These are phyloP conservation scores for Rubus parviflorus DNA, from an alignment of 306 rosid genomes.

Conservation along the genomic window DNA sequence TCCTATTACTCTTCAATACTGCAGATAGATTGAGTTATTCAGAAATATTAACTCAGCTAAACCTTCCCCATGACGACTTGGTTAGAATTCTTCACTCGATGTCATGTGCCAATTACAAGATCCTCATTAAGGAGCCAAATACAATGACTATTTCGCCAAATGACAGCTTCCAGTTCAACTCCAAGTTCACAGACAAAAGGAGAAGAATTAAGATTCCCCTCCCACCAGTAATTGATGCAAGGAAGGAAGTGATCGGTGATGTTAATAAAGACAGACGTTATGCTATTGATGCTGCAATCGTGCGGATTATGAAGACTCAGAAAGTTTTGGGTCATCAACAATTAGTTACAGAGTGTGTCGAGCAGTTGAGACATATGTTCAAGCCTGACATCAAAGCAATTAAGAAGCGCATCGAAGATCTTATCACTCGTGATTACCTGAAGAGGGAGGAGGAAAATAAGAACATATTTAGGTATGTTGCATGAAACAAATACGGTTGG, in stretches of 20 bases:
- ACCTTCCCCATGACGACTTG: slow-evolving; percentile 47
- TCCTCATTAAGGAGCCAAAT: slow-evolving; percentile 57
- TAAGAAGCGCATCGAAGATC: slow-evolving; percentile 70
- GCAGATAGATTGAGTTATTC: slow-evolving; percentile 60
- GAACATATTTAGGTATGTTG: too few species aligned
- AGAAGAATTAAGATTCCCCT: slow-evolving; percentile 72
- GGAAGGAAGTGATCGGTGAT: slow-evolving; percentile 53
- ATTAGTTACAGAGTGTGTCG: slow-evolving; percentile 54
- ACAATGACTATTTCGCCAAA: slow-evolving; percentile 41
- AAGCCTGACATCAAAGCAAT: slow-evolving; percentile 73
- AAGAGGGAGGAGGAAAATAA: slow-evolving; percentile 56
- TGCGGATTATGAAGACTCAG: slow-evolving; percentile 68
- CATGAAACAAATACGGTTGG: too few species aligned
- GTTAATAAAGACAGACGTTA: slow-evolving; percentile 66
- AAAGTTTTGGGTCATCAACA: slow-evolving; percentile 51
- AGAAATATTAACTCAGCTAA: slow-evolving; percentile 60
- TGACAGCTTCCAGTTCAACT: slow-evolving; percentile 57
- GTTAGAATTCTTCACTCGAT: slow-evolving; percentile 59
- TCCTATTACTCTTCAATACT: slow-evolving; percentile 54
- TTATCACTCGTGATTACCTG: slow-evolving; percentile 55
- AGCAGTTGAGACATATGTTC: slow-evolving; percentile 59
- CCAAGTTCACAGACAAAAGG: slow-evolving; percentile 57
- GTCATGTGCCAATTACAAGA: slow-evolving; percentile 63
- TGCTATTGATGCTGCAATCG: slow-evolving; percentile 70
- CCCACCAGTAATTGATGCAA: slow-evolving; percentile 50